These are phyloP conservation scores for Gynostemma pentaphyllum DNA, from an alignment of 306 rosid species.

Conservation along the genomic window DNA sequence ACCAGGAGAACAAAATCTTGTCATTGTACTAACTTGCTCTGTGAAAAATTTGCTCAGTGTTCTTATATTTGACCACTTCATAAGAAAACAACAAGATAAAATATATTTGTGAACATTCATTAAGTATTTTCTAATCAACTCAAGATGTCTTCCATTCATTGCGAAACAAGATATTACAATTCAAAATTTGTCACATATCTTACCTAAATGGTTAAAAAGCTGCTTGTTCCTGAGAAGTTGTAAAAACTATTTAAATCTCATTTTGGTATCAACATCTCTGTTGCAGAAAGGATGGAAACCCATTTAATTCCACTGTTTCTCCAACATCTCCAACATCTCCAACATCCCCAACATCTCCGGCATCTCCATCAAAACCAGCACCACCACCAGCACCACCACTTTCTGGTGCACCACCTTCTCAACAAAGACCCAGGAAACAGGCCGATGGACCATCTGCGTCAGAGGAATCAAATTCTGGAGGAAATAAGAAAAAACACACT, in stretches of 20 bases:
- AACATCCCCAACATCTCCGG: slow-evolving; percentile 24
- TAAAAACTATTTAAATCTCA: slow-evolving; percentile 8
- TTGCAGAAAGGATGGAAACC: slow-evolving; percentile 84
- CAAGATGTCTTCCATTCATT: neutral
- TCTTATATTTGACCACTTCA: neutral
- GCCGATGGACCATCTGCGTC: slow-evolving; percentile 49
- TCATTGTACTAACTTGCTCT: neutral
- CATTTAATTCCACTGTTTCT: slow-evolving; percentile 42
- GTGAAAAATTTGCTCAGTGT: neutral
- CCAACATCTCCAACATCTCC: slow-evolving; percentile 20
- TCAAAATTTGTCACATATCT: neutral
- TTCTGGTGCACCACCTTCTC: slow-evolving; percentile 36
- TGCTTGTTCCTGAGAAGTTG: neutral
- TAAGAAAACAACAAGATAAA: neutral
- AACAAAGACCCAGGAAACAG: slow-evolving; percentile 20
- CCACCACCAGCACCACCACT: slow-evolving; percentile 20
- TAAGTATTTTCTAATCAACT: neutral
- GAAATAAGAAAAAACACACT: slow-evolving; percentile 27
- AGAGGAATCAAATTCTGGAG: slow-evolving; percentile 43
- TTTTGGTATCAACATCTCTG: slow-evolving; percentile 13
- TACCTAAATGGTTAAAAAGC: neutral
- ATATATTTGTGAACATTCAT: neutral
- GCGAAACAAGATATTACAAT: neutral
- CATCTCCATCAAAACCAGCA: slow-evolving; percentile 32
- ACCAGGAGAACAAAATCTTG: neutral